Evolutionary conservation across 2,329 filamentous ascomycete species (phyloP), one percentile per base, ranked within the genome.

Genomic region (Lasiodiplodia gonubiensis): DNA sequence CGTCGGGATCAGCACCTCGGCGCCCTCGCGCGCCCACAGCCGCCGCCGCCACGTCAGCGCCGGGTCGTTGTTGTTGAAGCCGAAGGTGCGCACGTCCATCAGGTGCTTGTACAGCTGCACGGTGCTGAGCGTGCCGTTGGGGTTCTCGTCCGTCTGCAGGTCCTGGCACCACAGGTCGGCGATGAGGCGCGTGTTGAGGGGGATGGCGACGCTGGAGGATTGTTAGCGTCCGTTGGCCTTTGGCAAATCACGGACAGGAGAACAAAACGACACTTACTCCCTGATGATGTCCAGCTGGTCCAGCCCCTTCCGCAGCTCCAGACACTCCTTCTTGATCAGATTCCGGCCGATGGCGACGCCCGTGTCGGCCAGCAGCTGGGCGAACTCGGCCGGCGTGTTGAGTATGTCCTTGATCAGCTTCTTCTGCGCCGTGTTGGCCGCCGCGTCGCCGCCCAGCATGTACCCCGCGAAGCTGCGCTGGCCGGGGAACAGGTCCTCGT

Each of bases 71-170:
- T 84, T 83, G 70, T 83, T 82, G 46, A 81, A 80, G 16, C 80
- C 82, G 77, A 80, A 85, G 66, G 78, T 76, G 39, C 83, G 82
- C 27, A 85, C 75, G 66, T 83, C 77, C 21, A 82, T 71, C 25
- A 85, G 74, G 23, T 79, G 70, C 1, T 74, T 75, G 74, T 88
- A 87, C 70, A 89, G 74, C 75, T 88, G 85, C 37, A 86, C 82
- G 71, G 86, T 83, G 0, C 81, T 82, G 70, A 85, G 86, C 27
- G 70, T 69, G 11, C 75, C 75, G 7, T 65, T 52, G 1, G 71
- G 70, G 59, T 76, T 74, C 23, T 75, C 74, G 12, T 65, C 48
- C 33, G 16, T 35, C 6, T 25, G 37, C 18, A 69, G 21, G 48
- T 54, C 23, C 33, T 79, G 53, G 77, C 72, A 27, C 21, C 48